phyloP scores from a whole-genome alignment of 441 rosid genomes.

The Erodium trifolium region DNA sequence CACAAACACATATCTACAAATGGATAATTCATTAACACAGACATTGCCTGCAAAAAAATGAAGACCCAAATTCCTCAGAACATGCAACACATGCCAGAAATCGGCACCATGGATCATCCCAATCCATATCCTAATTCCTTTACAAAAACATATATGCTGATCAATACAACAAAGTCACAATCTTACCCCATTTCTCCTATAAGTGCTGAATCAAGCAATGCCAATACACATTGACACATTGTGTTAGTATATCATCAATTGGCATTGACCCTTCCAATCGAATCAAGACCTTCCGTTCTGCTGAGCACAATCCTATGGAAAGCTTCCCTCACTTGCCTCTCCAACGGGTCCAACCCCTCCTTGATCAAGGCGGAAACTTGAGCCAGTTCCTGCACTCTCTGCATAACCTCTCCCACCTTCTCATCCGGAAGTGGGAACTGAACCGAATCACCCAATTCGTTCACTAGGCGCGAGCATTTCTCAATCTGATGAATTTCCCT shows the following conservation, averaged over 20 bases:
- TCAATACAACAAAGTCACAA: slow-evolving; percentile 23
- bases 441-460: slow-evolving; percentile 56
- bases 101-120: slow-evolving; percentile 22
- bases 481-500: slow-evolving; percentile 75
- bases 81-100: slow-evolving; percentile 38
- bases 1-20: slow-evolving; percentile 9
- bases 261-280: slow-evolving; percentile 27
- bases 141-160: slow-evolving; percentile 31
- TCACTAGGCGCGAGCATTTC: slow-evolving; percentile 46
- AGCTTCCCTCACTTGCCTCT: slow-evolving; percentile 66
- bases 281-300: slow-evolving; percentile 73
- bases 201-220: too few relatives aligned
- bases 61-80: slow-evolving; percentile 35
- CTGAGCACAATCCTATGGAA: slow-evolving; percentile 74
- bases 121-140: slow-evolving; percentile 35
- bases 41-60: slow-evolving; percentile 26
- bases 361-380: slow-evolving; percentile 40
- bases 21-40: too few relatives aligned
- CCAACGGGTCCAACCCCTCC: slow-evolving; percentile 65
- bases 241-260: too few relatives aligned
- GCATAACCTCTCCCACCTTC: slow-evolving; percentile 48
- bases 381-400: slow-evolving; percentile 49
- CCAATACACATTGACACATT: too few relatives aligned
- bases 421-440: slow-evolving; percentile 61
- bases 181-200: too few relatives aligned